A percentile compares a stretch with the other conserved stretches of the same genome.
Conservation (phyloP, 805 yeast species). For the Yamadazyma scolyti region DNA sequence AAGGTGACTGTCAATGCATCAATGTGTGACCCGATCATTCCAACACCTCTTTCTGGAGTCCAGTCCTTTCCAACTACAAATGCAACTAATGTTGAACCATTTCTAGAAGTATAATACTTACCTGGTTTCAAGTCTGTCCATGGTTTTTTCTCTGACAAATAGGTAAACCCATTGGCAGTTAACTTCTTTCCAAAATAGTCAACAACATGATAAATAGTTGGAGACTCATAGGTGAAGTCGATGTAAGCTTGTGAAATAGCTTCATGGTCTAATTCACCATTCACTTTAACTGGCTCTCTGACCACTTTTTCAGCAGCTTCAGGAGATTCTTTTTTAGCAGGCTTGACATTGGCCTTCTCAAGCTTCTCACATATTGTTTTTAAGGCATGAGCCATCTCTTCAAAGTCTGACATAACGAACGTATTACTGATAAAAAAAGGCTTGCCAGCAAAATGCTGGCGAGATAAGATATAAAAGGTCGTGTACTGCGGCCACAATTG, state of each 20-base stretch:
- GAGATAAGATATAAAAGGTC: too few species aligned
- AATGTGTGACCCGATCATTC: constrained; percentile 24
- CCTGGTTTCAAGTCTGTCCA: constrained; percentile 16
- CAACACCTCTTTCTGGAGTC: constrained; percentile 19
- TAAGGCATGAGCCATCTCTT: constrained; percentile 11
- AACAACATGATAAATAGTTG: constrained; percentile 40
- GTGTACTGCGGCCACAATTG: too few species aligned
- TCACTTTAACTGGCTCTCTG: not conserved
- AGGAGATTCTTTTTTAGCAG: constrained; percentile 1
- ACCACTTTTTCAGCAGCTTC: not conserved
- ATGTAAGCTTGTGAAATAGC: constrained; percentile 18
- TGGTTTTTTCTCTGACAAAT: constrained; percentile 19
- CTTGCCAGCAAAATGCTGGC: too few species aligned
- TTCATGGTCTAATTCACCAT: constrained; percentile 3
- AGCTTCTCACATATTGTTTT: constrained; percentile 8
- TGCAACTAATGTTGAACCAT: constrained; percentile 33
- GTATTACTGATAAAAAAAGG: too few species aligned
- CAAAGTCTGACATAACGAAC: constrained; percentile 11
- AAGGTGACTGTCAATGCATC: constrained; percentile 32
- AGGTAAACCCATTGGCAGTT: constrained; percentile 23
- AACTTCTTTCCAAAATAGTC: constrained; percentile 20
- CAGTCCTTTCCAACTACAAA: constrained; percentile 36
- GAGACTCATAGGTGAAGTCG: constrained; percentile 30
- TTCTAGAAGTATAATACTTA: constrained; percentile 20
- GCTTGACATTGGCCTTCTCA: constrained; percentile 1